Evolutionary conservation across 192 early-diverging fungal genomes (phyloP), one percentile per base, ranked within the genome.

Genomic region (Backusella tarrabulga): DNA sequence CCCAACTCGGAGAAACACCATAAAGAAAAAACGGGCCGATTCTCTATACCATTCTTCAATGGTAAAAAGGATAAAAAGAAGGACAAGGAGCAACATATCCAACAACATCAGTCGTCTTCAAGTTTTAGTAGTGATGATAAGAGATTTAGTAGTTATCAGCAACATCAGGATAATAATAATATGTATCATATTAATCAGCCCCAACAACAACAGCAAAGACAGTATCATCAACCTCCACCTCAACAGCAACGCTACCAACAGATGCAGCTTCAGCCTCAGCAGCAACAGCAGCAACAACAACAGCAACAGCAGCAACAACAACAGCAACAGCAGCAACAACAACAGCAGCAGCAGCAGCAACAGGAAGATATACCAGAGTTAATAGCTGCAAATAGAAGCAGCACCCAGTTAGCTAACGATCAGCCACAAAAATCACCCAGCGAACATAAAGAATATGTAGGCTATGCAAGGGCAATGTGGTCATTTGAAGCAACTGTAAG

Each of bases 401-500:
- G 56, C 3, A 29, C 23, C 3, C 32, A 70, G 6, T 73, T 17
- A 26, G 29, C 44, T 38, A 11, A 19, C 32, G 11, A 40, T 46
- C n/a, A n/a, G 8, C 40, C 42, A 67, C 34, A 34, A 44, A 35
- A 35, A 14, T 19, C 67, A 34, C 34, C 63, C 32, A 12, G 23
- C 4, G 72, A 68, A 19, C 29, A 72, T 11, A 78, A 40, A 15
- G 38, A 38, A 14, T 67, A 63, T 34, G 63, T 73, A 7, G 71
- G 71, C 2, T 73, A 73, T 44, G 78, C 67, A 32, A 69, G 78
- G 23, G 79, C 73, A 5, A 69, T 84, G 34, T 87, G 82, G 66
- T 80, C 83, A 56, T 86, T 85, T 70, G 78, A 78, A 50, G 84
- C 86, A 44, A 85, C 81, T 14, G 78, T 79, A 71, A 74, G 67